phyloP scores from a whole-genome alignment of 2,329 filamentous ascomycete species.

The Chlorencoelia australis region DNA sequence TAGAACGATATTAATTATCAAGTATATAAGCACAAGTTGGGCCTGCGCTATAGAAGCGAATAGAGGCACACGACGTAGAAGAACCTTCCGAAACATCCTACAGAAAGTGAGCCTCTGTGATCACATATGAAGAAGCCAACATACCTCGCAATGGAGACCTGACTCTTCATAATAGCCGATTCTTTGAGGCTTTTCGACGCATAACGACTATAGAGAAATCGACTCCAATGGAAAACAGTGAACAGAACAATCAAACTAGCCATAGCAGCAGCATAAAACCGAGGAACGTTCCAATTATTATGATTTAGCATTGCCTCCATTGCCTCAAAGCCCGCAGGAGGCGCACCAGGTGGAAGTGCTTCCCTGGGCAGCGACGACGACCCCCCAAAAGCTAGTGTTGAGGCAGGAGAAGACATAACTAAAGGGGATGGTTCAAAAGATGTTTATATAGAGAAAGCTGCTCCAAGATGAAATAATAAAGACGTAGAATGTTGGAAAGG shows the following conservation, averaged over 20 bases:
- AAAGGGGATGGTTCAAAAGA: too few species aligned
- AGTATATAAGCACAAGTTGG: constrained; percentile 28
- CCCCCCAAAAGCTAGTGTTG: too few species aligned
- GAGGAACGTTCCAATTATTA: neutral
- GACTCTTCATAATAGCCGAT: constrained; percentile 10
- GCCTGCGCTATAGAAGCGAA: constrained; percentile 33
- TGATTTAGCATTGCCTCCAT: neutral
- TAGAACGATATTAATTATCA: constrained; percentile 30
- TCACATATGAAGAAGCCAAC: too few species aligned
- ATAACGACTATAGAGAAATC: constrained; percentile 15
- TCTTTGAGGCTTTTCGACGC: constrained; percentile 9
- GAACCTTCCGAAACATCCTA: constrained; percentile 12
- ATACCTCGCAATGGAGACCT: constrained; percentile 14
- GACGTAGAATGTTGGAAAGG: too few species aligned
- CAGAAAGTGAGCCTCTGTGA: too few species aligned
- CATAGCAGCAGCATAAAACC: constrained; percentile 18
- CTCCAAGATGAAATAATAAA: too few species aligned
- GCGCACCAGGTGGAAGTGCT: too few species aligned
- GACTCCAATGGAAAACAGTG: constrained; percentile 15
- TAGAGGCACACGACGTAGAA: constrained; percentile 18
- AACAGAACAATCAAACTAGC: constrained; percentile 15
- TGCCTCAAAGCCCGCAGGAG: too few species aligned
- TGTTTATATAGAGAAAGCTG: too few species aligned
- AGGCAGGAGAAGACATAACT: too few species aligned
- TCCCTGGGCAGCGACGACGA: too few species aligned